phyloP scores from a whole-genome alignment of 78 protist genomes.

The Dictyostelium purpureum region DNA sequence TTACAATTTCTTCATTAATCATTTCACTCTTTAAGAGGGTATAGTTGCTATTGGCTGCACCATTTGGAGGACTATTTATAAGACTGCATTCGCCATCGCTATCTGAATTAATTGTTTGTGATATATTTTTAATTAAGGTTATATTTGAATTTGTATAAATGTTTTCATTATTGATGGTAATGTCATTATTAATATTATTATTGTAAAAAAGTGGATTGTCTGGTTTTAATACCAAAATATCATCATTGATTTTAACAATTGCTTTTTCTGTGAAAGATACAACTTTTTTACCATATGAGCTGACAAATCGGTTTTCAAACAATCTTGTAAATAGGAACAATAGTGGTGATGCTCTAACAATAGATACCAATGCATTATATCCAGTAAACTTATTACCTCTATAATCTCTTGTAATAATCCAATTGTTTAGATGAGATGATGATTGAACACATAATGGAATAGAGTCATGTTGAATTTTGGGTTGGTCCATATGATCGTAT shows the following conservation, averaged over 20 bases:
- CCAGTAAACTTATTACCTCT: conserved; percentile 56
- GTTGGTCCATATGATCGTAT: background rate
- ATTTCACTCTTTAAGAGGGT: too few relatives aligned
- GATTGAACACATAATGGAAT: background rate
- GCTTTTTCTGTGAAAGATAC: background rate
- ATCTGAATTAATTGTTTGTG: too few relatives aligned
- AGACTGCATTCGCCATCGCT: too few relatives aligned
- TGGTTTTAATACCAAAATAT: conserved; percentile 16
- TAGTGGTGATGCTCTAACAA: conserved; percentile 60
- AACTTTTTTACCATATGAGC: conserved; percentile 1
- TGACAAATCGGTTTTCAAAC: background rate
- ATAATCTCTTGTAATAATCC: conserved; percentile 45
- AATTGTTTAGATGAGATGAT: background rate
- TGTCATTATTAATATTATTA: background rate
- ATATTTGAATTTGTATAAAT: background rate
- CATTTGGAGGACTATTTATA: too few relatives aligned
- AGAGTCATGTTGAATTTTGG: background rate
- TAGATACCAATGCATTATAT: conserved; percentile 25
- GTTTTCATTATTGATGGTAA: background rate
- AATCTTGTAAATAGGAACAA: conserved; percentile 2
- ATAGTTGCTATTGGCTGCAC: too few relatives aligned
- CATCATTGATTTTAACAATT: conserved; percentile 10
- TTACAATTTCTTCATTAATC: too few relatives aligned
- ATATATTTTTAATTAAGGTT: too few relatives aligned
- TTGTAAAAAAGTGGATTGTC: background rate